These are phyloP conservation scores for Verticillium nubilum DNA, from an alignment of 2,329 filamentous ascomycete genomes.

Conservation along the genomic window DNA sequence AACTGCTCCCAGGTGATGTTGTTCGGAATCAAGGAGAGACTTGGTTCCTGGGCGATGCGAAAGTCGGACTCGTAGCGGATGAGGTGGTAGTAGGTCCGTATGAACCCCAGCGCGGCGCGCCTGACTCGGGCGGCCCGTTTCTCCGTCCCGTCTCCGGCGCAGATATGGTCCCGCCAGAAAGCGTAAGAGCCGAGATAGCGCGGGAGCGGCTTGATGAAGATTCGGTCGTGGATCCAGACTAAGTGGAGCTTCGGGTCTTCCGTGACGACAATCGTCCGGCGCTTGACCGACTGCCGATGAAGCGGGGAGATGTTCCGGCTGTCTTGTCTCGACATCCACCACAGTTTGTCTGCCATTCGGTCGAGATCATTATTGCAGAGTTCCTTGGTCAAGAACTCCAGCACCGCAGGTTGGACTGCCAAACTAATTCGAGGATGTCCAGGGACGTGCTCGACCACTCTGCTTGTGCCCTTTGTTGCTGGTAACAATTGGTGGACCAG, in stretches of 20 bases:
- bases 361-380: slow-evolving; percentile 8
- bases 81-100: slow-evolving; percentile 25
- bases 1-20: slow-evolving; percentile 14
- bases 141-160: background rate
- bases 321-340: slow-evolving; percentile 2
- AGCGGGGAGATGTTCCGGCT: background rate
- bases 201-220: background rate
- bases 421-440: slow-evolving; percentile 7
- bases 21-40: slow-evolving; percentile 8
- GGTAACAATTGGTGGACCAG: background rate
- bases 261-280: background rate
- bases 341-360: slow-evolving; percentile 3
- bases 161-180: background rate
- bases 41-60: slow-evolving; percentile 17
- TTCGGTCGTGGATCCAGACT: background rate
- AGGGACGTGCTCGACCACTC: slow-evolving; percentile 1
- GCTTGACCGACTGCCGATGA: background rate
- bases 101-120: slow-evolving; percentile 21
- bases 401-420: background rate
- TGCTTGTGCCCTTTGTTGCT: background rate
- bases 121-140: background rate
- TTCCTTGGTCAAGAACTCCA: slow-evolving; percentile 6
- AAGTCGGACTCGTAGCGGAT: slow-evolving; percentile 28
- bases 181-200: background rate
- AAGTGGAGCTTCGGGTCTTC: background rate